Conservation (phyloP, 768 basidiomycete species). For the Phanerochaete sordida region DNA sequence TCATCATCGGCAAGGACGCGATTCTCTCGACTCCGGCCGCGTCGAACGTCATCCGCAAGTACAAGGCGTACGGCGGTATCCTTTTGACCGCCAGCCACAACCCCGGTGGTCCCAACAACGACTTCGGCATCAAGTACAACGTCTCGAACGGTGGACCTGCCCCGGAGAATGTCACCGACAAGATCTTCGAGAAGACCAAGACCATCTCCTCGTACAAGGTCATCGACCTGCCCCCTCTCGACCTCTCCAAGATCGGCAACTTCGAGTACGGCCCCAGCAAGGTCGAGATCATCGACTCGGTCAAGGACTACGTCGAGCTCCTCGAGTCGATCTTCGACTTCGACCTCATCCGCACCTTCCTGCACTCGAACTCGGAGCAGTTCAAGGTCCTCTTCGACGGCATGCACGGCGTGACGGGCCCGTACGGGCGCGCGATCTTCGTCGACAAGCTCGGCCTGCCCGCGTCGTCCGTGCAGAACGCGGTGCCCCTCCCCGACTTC, state of each 20-base stretch:
- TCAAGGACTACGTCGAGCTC: conserved; percentile 80
- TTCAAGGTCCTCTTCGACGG: conserved; percentile 95
- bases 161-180: conserved; percentile 93
- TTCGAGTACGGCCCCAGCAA: conserved; percentile 76
- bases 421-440: conserved; percentile 89
- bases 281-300: conserved; percentile 92
- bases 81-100: conserved; percentile 97
- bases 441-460: conserved; percentile 79
- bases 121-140: conserved; percentile 99
- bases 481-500: conserved; percentile 89
- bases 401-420: conserved; percentile 94
- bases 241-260: conserved; percentile 80
- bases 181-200: conserved; percentile 91
- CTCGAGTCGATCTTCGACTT: conserved; percentile 95
- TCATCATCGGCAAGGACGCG: conserved; percentile 87
- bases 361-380: conserved; percentile 59
- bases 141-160: conserved; percentile 97
- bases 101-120: conserved; percentile 95
- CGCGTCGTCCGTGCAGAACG: conserved; percentile 83
- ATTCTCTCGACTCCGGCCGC: conserved; percentile 98
- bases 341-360: conserved; percentile 84
- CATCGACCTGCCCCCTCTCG: conserved; percentile 71
- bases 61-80: conserved; percentile 96
- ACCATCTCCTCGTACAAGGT: conserved; percentile 81
- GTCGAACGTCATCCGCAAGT: conserved; percentile 92